These are phyloP conservation scores for Globisporangium cederbergense DNA, from an alignment of 352 stramenopile genomes.

Conservation along the genomic window DNA sequence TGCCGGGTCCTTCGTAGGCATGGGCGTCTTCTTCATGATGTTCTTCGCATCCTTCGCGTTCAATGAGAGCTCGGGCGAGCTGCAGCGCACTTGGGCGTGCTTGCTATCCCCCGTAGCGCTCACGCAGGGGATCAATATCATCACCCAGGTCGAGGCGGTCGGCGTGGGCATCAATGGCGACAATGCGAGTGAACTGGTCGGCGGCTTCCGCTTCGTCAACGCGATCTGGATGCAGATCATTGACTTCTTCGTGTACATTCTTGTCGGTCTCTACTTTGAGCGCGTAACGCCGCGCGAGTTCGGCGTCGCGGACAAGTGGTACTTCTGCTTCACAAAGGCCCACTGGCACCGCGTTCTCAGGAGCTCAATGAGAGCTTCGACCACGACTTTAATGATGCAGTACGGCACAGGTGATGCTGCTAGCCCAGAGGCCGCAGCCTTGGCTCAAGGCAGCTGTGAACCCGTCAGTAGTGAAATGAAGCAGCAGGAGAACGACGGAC, in stretches of 20 bases:
- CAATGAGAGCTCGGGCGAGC: slow-evolving; percentile 39
- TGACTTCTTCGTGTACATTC: slow-evolving; percentile 84
- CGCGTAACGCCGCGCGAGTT: slow-evolving; percentile 92
- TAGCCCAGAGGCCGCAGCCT: background rate
- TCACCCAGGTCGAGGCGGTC: slow-evolving; percentile 58
- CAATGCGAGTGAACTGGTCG: slow-evolving; percentile 36
- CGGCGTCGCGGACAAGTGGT: slow-evolving; percentile 84
- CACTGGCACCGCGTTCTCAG: slow-evolving; percentile 54
- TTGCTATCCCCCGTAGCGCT: slow-evolving; percentile 76
- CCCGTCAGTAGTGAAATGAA: slow-evolving; percentile 32
- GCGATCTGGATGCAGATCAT: slow-evolving; percentile 86
- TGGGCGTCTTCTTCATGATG: slow-evolving; percentile 75
- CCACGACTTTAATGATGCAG: slow-evolving; percentile 9
- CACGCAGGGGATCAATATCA: slow-evolving; percentile 57
- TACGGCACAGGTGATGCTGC: too few species aligned
- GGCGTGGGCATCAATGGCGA: slow-evolving; percentile 32
- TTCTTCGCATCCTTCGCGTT: slow-evolving; percentile 81
- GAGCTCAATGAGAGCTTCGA: slow-evolving; percentile 23
- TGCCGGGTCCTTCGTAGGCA: slow-evolving; percentile 61
- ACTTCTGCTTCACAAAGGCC: slow-evolving; percentile 76
- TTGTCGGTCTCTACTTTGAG: slow-evolving; percentile 89
- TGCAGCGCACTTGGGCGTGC: slow-evolving; percentile 21
- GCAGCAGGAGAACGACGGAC: slow-evolving; percentile 46
- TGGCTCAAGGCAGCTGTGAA: slow-evolving; percentile 21
- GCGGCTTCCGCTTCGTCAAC: slow-evolving; percentile 52